Conservation (phyloP, 345 rosid species). For the Moringa oleifera region DNA sequence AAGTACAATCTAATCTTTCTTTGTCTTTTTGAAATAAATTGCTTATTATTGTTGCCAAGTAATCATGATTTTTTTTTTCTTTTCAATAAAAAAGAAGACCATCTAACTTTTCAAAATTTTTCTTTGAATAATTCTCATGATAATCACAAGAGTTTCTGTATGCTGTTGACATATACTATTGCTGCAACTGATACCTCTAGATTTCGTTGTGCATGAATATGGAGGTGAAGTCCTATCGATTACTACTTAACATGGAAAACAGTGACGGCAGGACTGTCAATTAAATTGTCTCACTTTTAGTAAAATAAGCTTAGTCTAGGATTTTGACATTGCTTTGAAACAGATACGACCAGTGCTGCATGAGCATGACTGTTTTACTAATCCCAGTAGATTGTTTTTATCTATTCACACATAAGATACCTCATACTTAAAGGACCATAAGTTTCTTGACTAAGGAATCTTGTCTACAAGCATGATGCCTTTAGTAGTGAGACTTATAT, state of each 20-base stretch:
- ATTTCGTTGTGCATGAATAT: background rate
- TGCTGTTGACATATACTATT: slow-evolving; percentile 5
- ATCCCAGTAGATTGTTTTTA: background rate
- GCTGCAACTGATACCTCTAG: background rate
- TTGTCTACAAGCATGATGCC: background rate
- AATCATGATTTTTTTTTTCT: background rate
- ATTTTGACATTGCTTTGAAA: no score
- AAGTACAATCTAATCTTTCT: background rate
- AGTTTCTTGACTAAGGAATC: background rate
- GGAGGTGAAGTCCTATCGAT: no score
- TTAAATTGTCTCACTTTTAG: background rate
- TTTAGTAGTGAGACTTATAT: background rate
- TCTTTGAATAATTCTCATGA: background rate
- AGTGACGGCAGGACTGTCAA: background rate
- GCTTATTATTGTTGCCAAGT: background rate
- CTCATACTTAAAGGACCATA: no score
- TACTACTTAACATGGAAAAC: no score
- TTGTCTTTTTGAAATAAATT: background rate
- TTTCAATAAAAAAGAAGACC: no score
- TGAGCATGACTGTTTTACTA: background rate
- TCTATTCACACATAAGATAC: no score
- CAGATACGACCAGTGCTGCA: background rate
- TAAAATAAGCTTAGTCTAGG: background rate
- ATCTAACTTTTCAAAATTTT: background rate
- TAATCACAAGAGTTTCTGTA: slow-evolving; percentile 6